These are phyloP conservation scores for Typha latifolia DNA, from an alignment of 176 grass and related monocot species.

Conservation along the genomic window DNA sequence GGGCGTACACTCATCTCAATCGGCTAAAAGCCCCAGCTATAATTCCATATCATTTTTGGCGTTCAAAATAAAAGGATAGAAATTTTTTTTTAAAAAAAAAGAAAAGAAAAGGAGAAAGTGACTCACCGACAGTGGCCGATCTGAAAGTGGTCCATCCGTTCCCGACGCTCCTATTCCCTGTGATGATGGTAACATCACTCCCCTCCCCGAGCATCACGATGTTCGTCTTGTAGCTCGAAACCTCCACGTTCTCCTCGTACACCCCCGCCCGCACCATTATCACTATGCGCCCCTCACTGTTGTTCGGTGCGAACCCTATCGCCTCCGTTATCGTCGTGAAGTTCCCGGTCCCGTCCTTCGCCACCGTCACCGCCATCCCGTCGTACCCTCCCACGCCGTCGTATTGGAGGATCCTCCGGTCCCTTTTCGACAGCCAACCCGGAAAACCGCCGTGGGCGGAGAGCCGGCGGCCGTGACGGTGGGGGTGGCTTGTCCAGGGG, in stretches of 20 bases:
- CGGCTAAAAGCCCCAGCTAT: no score
- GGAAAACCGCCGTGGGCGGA: no score
- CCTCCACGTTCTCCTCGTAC: slow-evolving; percentile 14
- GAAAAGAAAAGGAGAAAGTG: no score
- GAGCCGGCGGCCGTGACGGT: no score
- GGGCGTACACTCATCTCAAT: no score
- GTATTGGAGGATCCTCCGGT: no score
- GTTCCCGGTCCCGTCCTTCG: not conserved
- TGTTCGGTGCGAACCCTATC: not conserved
- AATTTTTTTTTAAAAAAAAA: no score
- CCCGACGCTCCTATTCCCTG: slow-evolving; percentile 5
- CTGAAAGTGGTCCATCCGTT: slow-evolving; percentile 24
- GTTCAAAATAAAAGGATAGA: no score
- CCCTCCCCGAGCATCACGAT: slow-evolving; percentile 26
- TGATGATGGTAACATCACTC: slow-evolving; percentile 4
- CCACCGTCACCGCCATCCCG: no score
- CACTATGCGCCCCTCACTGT: slow-evolving; percentile 3
- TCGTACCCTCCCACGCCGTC: no score
- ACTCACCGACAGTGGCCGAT: slow-evolving; percentile 14
- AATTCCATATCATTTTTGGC: no score
- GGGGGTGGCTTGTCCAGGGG: not conserved
- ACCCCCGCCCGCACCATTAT: slow-evolving; percentile 11
- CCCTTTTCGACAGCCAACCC: no score
- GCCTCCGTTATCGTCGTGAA: not conserved
- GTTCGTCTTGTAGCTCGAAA: slow-evolving; percentile 12